Evolutionary conservation across 129 eudicot genomes (phyloP).

Genomic region (Flaveria brownii): DNA sequence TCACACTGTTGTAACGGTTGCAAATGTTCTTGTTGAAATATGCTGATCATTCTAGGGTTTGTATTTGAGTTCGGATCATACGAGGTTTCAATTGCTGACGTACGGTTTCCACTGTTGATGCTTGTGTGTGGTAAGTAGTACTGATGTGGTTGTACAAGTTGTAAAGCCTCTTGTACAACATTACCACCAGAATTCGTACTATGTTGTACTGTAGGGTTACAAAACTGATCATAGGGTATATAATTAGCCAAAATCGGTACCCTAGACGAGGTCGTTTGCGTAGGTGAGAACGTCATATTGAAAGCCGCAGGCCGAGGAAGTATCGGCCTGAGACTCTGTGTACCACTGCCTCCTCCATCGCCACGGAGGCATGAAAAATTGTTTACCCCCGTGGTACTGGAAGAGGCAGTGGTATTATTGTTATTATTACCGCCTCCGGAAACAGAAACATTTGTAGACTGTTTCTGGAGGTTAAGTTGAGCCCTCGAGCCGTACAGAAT

Average conservation of each 20-base stretch:
- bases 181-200: conserved; percentile 28
- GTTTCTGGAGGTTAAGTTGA: no score
- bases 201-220: conserved; percentile 50
- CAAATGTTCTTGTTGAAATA: no score
- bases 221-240: conserved; percentile 39
- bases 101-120: conserved; percentile 7
- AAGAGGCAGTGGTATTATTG: no score
- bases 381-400: neutral
- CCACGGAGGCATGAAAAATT: conserved; percentile 17
- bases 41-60: conserved; percentile 22
- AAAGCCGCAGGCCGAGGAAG: conserved; percentile 69
- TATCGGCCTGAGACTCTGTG: conserved; percentile 66
- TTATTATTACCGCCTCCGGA: no score
- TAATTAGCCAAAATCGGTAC: conserved; percentile 27
- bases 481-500: no score
- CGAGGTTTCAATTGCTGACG: conserved; percentile 27
- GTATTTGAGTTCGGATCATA: conserved; percentile 30
- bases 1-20: neutral
- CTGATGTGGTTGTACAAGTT: conserved; percentile 34
- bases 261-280: conserved; percentile 24
- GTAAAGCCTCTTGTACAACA: conserved; percentile 35
- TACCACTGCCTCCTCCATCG: conserved; percentile 18
- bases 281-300: conserved; percentile 34
- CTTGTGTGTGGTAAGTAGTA: conserved; percentile 18
- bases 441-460: no score